Base-by-base conservation (phyloP, 805 yeast genomes). In the Kuraishia hungarica region DNA sequence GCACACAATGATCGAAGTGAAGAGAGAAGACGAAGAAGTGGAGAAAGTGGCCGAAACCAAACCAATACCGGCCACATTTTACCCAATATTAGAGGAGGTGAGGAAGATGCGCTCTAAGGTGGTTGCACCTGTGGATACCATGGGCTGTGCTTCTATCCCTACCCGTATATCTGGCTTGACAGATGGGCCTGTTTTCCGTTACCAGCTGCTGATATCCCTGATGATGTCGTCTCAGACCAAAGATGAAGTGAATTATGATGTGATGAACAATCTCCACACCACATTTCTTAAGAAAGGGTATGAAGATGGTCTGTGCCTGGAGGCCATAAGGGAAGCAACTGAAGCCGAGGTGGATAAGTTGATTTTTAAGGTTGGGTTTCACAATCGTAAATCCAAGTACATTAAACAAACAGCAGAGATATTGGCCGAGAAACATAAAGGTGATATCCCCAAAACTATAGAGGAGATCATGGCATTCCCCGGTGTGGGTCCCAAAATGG, bases 401-500 rank as follows among this genome's bases (percentile, higher is more conserved):
- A 80, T 92, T 55, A 84, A 83, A 61, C 72, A 76, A 60, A 75
- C 94, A 0, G 79, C 87, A 7, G 72, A 71, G 53, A 72, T 87
- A 3, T 60, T 91, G 8, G 61, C 64, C 2, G 78, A 76, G 1
- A 63, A 76, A 21, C 82, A 76, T 64, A 71, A 73, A 11, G 83
- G 83, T 7, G 97, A 91, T 60, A 77, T 93, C 2, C 98, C 98
- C 0, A 69, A 77, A 56, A 77, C 84, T 1, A 76, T 87, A 8
- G 82, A 78, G 6, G 92, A 85, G 0, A 75, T 92, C 53, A 75
- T 80, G 4, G 68, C 78, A 0, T 71, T 92, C 35, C 97, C 97
- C 0, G 98, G 98, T 0, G 96, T 92, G 2, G 98, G 98, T 0
- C 97, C 97, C 8, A 92, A 92, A 67, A 92, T 92, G 98, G 96